Percentiles rank a stretch among this genome's conserved stretches.
Conservation (phyloP, 352 stramenopile species). For the Globisporangium carolinianum region DNA sequence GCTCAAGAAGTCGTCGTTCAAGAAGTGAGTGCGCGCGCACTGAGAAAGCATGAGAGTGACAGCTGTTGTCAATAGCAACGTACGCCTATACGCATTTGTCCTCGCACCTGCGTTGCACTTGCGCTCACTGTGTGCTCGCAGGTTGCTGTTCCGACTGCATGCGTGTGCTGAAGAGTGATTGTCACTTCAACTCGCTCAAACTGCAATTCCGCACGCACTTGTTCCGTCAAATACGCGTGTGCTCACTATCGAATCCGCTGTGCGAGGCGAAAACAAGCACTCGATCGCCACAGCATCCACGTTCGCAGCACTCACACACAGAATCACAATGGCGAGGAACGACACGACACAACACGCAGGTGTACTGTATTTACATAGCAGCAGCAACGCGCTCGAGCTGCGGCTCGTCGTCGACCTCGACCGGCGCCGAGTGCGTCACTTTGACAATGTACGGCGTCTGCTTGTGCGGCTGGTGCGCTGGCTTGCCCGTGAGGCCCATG, state of each 20-base stretch:
- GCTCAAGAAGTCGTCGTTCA: constrained; percentile 7
- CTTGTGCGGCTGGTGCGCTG: constrained; percentile 88
- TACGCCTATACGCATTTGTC: not conserved
- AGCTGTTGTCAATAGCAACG: constrained; percentile 1
- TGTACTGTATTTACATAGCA: constrained; percentile 21
- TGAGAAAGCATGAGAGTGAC: not conserved
- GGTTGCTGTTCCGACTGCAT: not conserved
- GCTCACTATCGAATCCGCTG: too few species aligned
- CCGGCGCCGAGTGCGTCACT: constrained; percentile 55
- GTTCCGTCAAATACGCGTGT: too few species aligned
- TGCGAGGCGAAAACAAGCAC: too few species aligned
- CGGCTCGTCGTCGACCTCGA: constrained; percentile 1
- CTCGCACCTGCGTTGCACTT: not conserved
- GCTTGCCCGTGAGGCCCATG: constrained; percentile 94
- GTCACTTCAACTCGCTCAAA: not conserved
- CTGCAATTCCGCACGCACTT: too few species aligned
- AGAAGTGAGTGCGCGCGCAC: constrained; percentile 3
- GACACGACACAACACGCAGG: not conserved
- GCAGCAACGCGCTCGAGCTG: constrained; percentile 17
- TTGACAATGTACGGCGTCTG: constrained; percentile 80
- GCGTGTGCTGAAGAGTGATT: not conserved
- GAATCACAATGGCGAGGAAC: not conserved
- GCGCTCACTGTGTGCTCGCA: not conserved
- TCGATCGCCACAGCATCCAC: not conserved
- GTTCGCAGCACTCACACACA: not conserved